These are phyloP conservation scores for Fusarium torulosum DNA, from an alignment of 2,329 filamentous ascomycete genomes.

Conservation along the genomic window DNA sequence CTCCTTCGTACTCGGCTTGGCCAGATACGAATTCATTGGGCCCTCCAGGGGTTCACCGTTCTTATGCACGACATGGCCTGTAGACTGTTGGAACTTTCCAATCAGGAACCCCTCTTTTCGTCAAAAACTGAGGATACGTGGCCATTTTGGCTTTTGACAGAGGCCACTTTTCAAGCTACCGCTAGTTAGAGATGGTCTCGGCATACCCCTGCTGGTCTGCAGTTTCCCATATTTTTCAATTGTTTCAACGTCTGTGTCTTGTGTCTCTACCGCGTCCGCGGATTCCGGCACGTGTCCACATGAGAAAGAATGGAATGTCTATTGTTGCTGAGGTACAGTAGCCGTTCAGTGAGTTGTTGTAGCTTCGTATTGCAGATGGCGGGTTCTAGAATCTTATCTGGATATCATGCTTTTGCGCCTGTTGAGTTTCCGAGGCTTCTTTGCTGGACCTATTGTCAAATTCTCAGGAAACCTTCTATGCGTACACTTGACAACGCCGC, in stretches of 20 bases:
- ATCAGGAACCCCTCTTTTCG: conserved; percentile 21
- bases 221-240: not conserved
- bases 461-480: too few relatives aligned
- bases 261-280: not conserved
- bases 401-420: too few relatives aligned
- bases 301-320: not conserved
- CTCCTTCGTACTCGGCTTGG: conserved; percentile 30
- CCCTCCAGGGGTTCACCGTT: conserved; percentile 10
- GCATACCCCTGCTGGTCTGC: conserved; percentile 9
- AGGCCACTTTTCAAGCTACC: conserved; percentile 31
- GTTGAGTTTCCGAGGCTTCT: too few relatives aligned
- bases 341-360: too few relatives aligned
- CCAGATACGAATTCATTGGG: conserved; percentile 11
- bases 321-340: not conserved
- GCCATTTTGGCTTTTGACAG: conserved; percentile 15
- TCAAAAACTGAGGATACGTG: conserved; percentile 33
- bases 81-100: conserved; percentile 1
- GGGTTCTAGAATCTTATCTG: too few relatives aligned
- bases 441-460: too few relatives aligned
- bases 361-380: too few relatives aligned
- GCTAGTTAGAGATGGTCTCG: conserved; percentile 8
- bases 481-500: too few relatives aligned
- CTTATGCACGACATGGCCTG: conserved; percentile 31
- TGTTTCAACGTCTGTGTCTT: not conserved
- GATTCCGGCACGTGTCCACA: not conserved